phyloP scores from a whole-genome alignment of 257 asterid genomes.

The Schizonepeta tenuifolia region DNA sequence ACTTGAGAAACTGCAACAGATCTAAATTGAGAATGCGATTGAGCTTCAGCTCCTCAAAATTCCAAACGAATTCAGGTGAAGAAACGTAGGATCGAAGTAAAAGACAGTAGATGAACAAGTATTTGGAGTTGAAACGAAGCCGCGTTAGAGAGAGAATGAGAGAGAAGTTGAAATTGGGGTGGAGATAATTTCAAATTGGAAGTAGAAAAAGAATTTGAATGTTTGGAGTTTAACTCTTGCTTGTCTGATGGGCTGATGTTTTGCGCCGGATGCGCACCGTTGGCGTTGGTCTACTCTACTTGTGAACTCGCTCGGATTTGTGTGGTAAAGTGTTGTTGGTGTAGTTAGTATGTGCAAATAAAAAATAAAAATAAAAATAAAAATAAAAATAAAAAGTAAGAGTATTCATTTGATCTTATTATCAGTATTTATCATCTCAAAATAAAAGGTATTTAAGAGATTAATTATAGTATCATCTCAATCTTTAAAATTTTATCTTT shows the following conservation, averaged over 20 bases:
- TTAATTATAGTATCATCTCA: too few relatives aligned
- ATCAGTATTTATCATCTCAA: too few relatives aligned
- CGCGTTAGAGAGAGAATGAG: not conserved
- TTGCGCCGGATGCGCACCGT: constrained; percentile 27
- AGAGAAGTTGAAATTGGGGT: constrained; percentile 32
- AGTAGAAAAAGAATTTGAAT: constrained; percentile 22
- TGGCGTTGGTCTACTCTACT: too few relatives aligned
- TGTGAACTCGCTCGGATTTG: too few relatives aligned
- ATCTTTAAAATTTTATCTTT: too few relatives aligned
- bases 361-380: too few relatives aligned
- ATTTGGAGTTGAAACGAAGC: constrained; percentile 29
- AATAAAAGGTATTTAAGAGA: too few relatives aligned
- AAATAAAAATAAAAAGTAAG: too few relatives aligned
- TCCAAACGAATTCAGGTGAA: constrained; percentile 15
- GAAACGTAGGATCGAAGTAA: constrained; percentile 20
- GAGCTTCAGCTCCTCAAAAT: constrained; percentile 23
- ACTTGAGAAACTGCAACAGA: constrained; percentile 32
- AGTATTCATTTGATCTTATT: too few relatives aligned
- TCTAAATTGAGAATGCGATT: constrained; percentile 25
- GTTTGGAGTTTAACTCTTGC: not conserved
- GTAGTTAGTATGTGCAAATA: too few relatives aligned
- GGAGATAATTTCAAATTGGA: constrained; percentile 24
- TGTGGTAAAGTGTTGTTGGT: too few relatives aligned
- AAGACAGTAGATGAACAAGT: constrained; percentile 21
- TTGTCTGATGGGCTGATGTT: constrained; percentile 8